These are phyloP conservation scores for Rhinocladiella mackenziei DNA, from an alignment of 2,329 filamentous ascomycete genomes.

Conservation along the genomic window DNA sequence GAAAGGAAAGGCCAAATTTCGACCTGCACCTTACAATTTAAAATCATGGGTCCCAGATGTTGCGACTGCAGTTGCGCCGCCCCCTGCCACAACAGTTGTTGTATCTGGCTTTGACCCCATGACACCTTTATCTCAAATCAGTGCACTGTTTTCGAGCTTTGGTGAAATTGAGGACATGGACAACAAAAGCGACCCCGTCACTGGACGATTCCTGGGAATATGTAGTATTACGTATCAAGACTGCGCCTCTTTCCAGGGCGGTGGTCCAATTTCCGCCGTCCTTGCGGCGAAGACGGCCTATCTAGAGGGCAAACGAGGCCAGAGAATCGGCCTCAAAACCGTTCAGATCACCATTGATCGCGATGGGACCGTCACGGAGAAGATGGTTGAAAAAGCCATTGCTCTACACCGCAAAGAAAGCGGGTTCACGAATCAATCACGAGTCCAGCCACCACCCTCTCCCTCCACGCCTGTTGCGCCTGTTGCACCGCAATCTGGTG, in stretches of 20 bases:
- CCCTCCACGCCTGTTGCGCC: constrained; percentile 29
- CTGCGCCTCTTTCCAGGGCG: constrained; percentile 51
- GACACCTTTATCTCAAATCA: constrained; percentile 57
- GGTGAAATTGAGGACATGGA: constrained; percentile 86
- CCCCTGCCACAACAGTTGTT: constrained; percentile 83
- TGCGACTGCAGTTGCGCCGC: constrained; percentile 72
- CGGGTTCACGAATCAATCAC: constrained; percentile 34
- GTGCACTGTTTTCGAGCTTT: constrained; percentile 71
- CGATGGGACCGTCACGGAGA: constrained; percentile 76
- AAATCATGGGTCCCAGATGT: constrained; percentile 78
- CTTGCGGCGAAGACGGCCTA: constrained; percentile 75
- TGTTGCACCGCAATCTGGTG: constrained; percentile 32
- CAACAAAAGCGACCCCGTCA: constrained; percentile 92
- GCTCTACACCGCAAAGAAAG: constrained; percentile 60
- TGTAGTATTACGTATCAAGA: constrained; percentile 89
- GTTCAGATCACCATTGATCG: constrained; percentile 86
- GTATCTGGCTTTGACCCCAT: constrained; percentile 91
- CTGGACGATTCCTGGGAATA: constrained; percentile 89
- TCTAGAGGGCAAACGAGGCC: constrained; percentile 69
- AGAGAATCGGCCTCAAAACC: constrained; percentile 70
- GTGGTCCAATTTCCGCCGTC: constrained; percentile 60
- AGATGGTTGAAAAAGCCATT: constrained; percentile 70
- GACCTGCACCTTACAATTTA: constrained; percentile 72
- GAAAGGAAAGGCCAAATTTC: constrained; percentile 66
- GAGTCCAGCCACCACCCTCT: constrained; percentile 22